Base-by-base conservation (phyloP, 768 basidiomycete genomes). In the Kwoniella newhampshirensis region DNA sequence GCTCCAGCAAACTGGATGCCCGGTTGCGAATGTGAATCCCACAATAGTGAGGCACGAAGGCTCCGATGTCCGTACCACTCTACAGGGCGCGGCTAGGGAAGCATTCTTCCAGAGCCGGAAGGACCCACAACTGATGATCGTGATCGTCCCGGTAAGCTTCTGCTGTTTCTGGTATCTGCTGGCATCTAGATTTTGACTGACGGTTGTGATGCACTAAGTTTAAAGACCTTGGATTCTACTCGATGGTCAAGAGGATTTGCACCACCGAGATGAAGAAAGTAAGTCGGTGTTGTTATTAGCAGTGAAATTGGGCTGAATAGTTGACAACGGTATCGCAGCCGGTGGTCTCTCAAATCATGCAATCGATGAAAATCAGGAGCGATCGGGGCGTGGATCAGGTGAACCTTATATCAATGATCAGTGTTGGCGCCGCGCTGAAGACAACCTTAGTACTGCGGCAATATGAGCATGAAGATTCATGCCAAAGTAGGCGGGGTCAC, bases 401-500 rank as follows among this genome's bases (percentile, higher is more conserved):
- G 43, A 47, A 41, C 37, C 43, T 21, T 36, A 39, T 12, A 8
- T 11, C 36, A 23, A 15, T 4, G 23, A 27, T 35, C 5, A 17
- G 59, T 45, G 9, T n/a, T 27, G 13, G 5, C 40, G 17, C 55
- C 30, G 25, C 12, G 53, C 11, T 4, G 15, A 25, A n/a, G 11
- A 3, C 25, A 11, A 44, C 35, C n/a, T 17, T 30, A 45, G 42
- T 45, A 44, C 25, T 35, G 30, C 15, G 36, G 32, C 20, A 45
- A 54, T 28, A 26, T 51, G 23, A n/a, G 70, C n/a, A 75, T 75
- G 74, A 75, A 75, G 51, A 56, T 75, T 41, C 63, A 69, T 56
- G 62, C 66, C 45, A 75, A 75, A 64, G 66, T 75, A 27, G 72
- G 74, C 13, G 74, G 74, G 48, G 59, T 75, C 27, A 75, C 71